phyloP scores from a whole-genome alignment of 1,284 basidiomycete species.

The Amylostereum areolatum region DNA sequence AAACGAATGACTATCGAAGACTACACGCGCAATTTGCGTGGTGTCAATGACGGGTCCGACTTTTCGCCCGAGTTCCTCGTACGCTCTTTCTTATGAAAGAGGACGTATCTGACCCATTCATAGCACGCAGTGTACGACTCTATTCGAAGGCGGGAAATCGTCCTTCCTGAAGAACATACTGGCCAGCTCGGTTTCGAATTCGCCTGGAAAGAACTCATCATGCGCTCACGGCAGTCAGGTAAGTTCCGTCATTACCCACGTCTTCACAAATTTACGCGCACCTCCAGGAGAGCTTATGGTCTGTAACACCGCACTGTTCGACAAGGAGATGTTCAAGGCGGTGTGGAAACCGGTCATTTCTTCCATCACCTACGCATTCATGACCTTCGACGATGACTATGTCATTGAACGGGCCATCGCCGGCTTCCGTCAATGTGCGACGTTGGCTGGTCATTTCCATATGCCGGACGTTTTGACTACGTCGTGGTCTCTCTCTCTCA shows the following conservation, averaged over 20 bases:
- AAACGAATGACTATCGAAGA: slow-evolving; percentile 97
- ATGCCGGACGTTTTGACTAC: slow-evolving; percentile 97
- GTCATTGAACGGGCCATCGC: slow-evolving; percentile 92
- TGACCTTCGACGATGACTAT: slow-evolving; percentile 94
- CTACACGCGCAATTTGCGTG: slow-evolving; percentile 88
- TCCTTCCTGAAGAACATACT: slow-evolving; percentile 97
- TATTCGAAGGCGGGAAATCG: slow-evolving; percentile 91
- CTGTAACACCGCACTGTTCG: slow-evolving; percentile 78
- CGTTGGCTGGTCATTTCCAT: slow-evolving; percentile 83
- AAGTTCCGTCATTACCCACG: slow-evolving; percentile 15
- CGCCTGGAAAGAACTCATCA: slow-evolving; percentile 94
- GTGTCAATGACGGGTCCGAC: slow-evolving; percentile 84
- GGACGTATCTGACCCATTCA: neutral
- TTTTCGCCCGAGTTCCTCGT: slow-evolving; percentile 87
- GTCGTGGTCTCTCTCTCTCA: slow-evolving; percentile 90
- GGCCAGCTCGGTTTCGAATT: slow-evolving; percentile 98
- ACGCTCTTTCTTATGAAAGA: slow-evolving; percentile 16
- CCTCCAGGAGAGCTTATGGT: slow-evolving; percentile 67
- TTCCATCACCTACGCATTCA: slow-evolving; percentile 89
- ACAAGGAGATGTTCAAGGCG: slow-evolving; percentile 88
- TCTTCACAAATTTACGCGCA: slow-evolving; percentile 8
- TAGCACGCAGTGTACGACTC: slow-evolving; percentile 90
- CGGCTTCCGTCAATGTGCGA: slow-evolving; percentile 95
- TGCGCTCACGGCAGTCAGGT: slow-evolving; percentile 80
- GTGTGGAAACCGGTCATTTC: slow-evolving; percentile 92